A percentile compares a stretch with the other conserved stretches of the same genome.
phyloP scores from a whole-genome alignment of 805 yeast genomes.

The Yarrowia divulgata region DNA sequence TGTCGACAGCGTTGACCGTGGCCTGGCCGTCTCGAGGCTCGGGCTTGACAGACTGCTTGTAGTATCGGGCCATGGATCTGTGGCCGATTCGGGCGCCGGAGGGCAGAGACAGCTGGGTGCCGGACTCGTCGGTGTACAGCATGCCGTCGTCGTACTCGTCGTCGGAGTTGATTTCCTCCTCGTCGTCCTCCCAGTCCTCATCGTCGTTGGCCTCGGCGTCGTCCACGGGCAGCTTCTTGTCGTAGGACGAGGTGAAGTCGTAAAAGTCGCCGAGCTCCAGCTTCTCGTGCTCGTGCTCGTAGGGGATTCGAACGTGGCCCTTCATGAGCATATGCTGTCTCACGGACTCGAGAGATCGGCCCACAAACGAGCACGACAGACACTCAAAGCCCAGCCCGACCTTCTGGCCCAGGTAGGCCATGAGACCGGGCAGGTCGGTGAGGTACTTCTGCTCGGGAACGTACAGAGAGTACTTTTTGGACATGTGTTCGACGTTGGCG shows the following conservation, averaged over 20 bases:
- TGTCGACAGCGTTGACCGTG: slow-evolving; percentile 78
- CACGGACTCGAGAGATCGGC: slow-evolving; percentile 82
- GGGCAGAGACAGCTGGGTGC: slow-evolving; percentile 74
- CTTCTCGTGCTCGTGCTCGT: slow-evolving; percentile 80
- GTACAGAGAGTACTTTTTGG: slow-evolving; percentile 78
- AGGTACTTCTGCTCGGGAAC: slow-evolving; percentile 83
- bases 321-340: slow-evolving; percentile 88
- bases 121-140: slow-evolving; percentile 61
- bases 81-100: slow-evolving; percentile 84
- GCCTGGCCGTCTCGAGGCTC: slow-evolving; percentile 70
- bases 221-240: slow-evolving; percentile 50
- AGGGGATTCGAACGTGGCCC: slow-evolving; percentile 88
- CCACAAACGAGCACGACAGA: slow-evolving; percentile 80
- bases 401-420: slow-evolving; percentile 78
- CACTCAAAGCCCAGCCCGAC: slow-evolving; percentile 86
- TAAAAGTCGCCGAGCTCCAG: slow-evolving; percentile 80
- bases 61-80: slow-evolving; percentile 72
- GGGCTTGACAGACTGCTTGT: slow-evolving; percentile 66
- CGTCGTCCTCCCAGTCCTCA: slow-evolving; percentile 52
- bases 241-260: slow-evolving; percentile 75
- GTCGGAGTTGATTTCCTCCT: slow-evolving; percentile 49
- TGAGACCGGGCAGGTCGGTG: slow-evolving; percentile 70
- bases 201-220: slow-evolving; percentile 53
- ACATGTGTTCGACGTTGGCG: slow-evolving; percentile 77
- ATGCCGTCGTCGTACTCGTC: slow-evolving; percentile 45